Percentiles rank a stretch among this genome's conserved stretches.
phyloP scores from a whole-genome alignment of 768 basidiomycete genomes.

The Gyrodon lividus region DNA sequence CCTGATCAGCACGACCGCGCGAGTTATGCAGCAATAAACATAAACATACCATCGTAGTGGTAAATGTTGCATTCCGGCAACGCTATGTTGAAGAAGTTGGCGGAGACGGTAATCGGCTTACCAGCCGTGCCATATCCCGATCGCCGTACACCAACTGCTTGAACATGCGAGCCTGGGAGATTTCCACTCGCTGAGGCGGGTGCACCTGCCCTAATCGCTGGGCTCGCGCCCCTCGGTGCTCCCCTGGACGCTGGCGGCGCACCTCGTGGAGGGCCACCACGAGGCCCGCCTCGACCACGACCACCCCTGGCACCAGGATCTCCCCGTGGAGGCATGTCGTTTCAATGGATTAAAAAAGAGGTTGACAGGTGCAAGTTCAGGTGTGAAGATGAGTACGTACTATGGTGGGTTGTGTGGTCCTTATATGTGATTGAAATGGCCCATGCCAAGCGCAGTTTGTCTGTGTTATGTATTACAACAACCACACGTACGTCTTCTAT shows the following conservation, averaged over 20 bases:
- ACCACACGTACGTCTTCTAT: not conserved
- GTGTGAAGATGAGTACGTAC: conserved; percentile 12
- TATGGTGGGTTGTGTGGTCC: conserved; percentile 6
- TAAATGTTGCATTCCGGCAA: conserved; percentile 65
- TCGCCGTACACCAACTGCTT: conserved; percentile 66
- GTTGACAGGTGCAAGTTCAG: conserved; percentile 18
- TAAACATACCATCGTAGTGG: conserved; percentile 77
- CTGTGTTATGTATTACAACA: conserved; percentile 20
- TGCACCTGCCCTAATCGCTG: conserved; percentile 15
- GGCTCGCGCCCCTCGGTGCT: conserved; percentile 1
- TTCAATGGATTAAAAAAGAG: not conserved
- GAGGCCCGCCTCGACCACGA: conserved; percentile 11
- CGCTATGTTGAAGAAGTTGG: conserved; percentile 65
- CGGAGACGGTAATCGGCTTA: conserved; percentile 36
- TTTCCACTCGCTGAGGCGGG: conserved; percentile 32
- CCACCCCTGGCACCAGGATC: conserved; percentile 26
- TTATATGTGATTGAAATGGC: too few relatives aligned
- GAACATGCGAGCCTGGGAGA: conserved; percentile 37
- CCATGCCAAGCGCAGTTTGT: conserved; percentile 30
- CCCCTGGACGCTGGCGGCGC: conserved; percentile 16
- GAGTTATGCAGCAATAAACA: conserved; percentile 2
- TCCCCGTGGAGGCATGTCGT: conserved; percentile 40
- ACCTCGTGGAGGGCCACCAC: conserved; percentile 32
- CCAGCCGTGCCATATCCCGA: conserved; percentile 63
- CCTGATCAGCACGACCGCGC: conserved; percentile 23